Conservation (phyloP, 2,329 filamentous ascomycete species). For the Colletotrichum incanum region DNA sequence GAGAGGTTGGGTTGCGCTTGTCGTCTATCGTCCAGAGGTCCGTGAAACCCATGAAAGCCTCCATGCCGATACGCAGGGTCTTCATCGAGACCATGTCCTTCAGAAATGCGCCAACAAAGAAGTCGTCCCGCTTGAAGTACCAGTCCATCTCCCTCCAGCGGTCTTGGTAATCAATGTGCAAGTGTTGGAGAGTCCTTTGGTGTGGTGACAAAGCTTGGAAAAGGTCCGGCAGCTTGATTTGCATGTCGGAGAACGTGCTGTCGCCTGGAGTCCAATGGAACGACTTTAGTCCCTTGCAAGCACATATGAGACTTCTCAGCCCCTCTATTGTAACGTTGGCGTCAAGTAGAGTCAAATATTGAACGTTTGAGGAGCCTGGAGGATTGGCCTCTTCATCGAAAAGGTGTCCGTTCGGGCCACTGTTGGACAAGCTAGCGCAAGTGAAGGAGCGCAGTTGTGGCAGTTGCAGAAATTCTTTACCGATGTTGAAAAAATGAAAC, state of each 20-base stretch:
- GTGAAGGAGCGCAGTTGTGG: conserved; percentile 1
- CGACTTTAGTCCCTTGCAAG: conserved; percentile 1
- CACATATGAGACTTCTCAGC: background rate
- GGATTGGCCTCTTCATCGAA: conserved; percentile 11
- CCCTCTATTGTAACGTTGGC: conserved; percentile 13
- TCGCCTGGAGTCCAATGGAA: conserved; percentile 18
- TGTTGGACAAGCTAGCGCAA: conserved; percentile 5
- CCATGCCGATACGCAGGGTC: conserved; percentile 14
- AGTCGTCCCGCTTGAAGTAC: background rate
- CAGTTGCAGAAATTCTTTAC: conserved; percentile 13
- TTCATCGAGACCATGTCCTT: conserved; percentile 5
- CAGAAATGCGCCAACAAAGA: conserved; percentile 8
- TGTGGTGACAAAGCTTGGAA: background rate
- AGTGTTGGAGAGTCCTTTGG: background rate
- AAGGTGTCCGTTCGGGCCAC: conserved; percentile 22
- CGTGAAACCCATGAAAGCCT: conserved; percentile 13
- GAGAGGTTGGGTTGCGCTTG: background rate
- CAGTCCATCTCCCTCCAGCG: conserved; percentile 7
- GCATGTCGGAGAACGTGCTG: conserved; percentile 16
- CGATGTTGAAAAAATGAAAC: conserved; percentile 27
- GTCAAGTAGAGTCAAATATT: conserved; percentile 6
- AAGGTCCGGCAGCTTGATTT: conserved; percentile 10
- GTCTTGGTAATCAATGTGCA: conserved; percentile 10
- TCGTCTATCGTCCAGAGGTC: background rate
- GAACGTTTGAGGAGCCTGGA: conserved; percentile 10